phyloP scores from a whole-genome alignment of 495 filamentous ascomycete genomes.

The Rusavskia elegans region DNA sequence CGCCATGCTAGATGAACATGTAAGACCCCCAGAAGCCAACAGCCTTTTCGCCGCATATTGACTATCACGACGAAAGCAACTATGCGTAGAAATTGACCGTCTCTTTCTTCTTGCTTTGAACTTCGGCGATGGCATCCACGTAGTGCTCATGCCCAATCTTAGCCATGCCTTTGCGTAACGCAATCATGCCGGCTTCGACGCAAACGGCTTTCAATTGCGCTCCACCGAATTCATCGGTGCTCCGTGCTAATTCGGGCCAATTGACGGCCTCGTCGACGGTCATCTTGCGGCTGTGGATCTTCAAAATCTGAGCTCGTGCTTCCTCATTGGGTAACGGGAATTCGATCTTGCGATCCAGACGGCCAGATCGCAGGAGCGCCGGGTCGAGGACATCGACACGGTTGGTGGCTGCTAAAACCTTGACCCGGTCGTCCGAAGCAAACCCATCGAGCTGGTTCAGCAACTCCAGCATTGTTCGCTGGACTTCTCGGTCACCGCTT shows the following conservation, averaged over 20 bases:
- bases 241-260: constrained; percentile 88
- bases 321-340: constrained; percentile 99
- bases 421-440: constrained; percentile 96
- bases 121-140: constrained; percentile 94
- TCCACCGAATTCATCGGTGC: constrained; percentile 98
- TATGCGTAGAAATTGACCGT: constrained; percentile 17
- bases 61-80: neutral
- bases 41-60: no score
- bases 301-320: constrained; percentile 88
- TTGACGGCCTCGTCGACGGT: constrained; percentile 86
- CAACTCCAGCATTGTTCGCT: constrained; percentile 96
- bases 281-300: constrained; percentile 98
- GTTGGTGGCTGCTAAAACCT: constrained; percentile 96
- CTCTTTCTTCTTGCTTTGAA: constrained; percentile 79
- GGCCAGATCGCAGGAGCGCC: constrained; percentile 80
- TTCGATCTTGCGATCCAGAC: constrained; percentile 97
- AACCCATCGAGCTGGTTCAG: constrained; percentile 99
- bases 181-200: constrained; percentile 99
- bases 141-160: constrained; percentile 98
- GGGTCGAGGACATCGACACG: constrained; percentile 95
- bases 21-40: no score
- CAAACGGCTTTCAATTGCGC: constrained; percentile 97
- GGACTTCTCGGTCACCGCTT: constrained; percentile 92
- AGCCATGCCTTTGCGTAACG: constrained; percentile 73
- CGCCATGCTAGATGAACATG: neutral